phyloP scores from a whole-genome alignment of 345 rosid genomes.

The Trapa bicornis region DNA sequence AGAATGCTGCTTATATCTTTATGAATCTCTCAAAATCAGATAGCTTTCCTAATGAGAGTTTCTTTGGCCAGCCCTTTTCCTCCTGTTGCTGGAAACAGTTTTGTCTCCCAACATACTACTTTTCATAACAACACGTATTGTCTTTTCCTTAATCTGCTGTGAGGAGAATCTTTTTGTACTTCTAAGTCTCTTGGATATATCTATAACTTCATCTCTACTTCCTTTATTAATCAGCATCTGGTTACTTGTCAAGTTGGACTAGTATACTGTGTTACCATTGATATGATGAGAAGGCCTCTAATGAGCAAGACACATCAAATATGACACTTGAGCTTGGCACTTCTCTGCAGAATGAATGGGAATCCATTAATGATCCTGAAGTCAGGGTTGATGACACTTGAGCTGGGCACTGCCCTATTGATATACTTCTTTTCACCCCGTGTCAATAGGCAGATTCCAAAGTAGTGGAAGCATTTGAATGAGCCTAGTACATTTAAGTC shows the following conservation, averaged over 20 bases:
- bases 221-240: not conserved
- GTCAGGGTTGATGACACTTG: slow-evolving; percentile 65
- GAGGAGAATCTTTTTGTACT: not conserved
- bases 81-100: slow-evolving; percentile 95
- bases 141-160: not conserved
- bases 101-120: slow-evolving; percentile 5
- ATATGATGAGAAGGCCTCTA: slow-evolving; percentile 30
- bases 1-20: slow-evolving; percentile 84
- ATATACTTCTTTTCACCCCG: not conserved
- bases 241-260: not conserved
- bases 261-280: not conserved
- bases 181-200: not conserved
- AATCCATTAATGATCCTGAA: slow-evolving; percentile 66
- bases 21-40: slow-evolving; percentile 80
- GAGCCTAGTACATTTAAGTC: slow-evolving; percentile 39
- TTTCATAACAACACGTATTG: not conserved
- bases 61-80: slow-evolving; percentile 87
- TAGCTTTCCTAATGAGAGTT: slow-evolving; percentile 73
- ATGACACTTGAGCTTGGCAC: slow-evolving; percentile 85
- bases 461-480: slow-evolving; percentile 89
- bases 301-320: slow-evolving; percentile 51
- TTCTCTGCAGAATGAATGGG: slow-evolving; percentile 80
- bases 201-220: not conserved
- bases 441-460: slow-evolving; percentile 39
- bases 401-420: slow-evolving; percentile 20